Evolutionary conservation across 345 rosid species (phyloP).

Genomic region (Adansonia digitata): DNA sequence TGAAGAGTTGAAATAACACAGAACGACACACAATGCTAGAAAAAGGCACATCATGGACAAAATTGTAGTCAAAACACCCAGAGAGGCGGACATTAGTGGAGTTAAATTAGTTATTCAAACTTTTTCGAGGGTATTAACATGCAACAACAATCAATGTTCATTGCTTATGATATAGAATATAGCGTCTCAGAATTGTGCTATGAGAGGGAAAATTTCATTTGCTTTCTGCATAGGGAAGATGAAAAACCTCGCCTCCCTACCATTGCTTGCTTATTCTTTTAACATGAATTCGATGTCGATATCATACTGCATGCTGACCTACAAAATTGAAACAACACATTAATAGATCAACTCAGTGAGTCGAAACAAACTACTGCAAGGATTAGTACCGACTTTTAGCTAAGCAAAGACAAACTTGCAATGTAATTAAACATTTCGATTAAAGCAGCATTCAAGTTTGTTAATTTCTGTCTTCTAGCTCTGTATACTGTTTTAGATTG

Average conservation of each 20-base stretch:
- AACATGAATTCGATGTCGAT: neutral
- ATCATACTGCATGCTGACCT: conserved; percentile 17
- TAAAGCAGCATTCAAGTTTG: neutral
- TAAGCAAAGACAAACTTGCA: neutral
- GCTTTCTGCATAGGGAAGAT: neutral
- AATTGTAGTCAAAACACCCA: neutral
- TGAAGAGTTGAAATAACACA: too few species aligned
- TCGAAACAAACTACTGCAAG: neutral
- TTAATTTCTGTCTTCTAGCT: neutral
- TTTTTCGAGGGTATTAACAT: neutral
- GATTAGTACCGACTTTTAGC: neutral
- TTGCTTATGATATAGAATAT: neutral
- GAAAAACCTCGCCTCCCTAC: neutral
- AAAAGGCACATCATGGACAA: neutral
- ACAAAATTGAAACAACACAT: neutral
- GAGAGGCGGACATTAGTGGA: neutral
- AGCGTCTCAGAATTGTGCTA: neutral
- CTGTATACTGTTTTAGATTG: neutral
- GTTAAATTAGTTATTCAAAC: neutral
- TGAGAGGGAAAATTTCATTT: neutral
- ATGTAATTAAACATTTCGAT: neutral
- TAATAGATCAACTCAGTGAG: neutral
- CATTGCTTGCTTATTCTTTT: neutral
- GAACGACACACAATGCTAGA: neutral
- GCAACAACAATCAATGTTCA: neutral